Evolutionary conservation across 106 monocot genomes (phyloP).

Genomic region (Platanthera zijinensis): DNA sequence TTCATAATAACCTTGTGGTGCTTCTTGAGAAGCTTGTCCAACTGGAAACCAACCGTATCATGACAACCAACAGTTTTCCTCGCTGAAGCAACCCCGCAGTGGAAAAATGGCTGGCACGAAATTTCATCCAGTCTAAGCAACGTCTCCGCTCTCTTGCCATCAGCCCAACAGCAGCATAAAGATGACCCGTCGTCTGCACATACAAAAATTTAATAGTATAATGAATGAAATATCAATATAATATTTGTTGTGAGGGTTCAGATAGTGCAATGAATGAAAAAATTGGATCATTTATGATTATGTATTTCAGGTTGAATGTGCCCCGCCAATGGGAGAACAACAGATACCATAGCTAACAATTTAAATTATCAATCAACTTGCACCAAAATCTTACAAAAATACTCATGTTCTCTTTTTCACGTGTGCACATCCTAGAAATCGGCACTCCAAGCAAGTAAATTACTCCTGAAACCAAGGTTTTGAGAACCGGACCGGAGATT

Average conservation of each 20-base stretch:
- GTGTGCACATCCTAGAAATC: too few species aligned
- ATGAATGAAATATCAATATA: slow-evolving; percentile 4
- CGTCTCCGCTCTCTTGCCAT: slow-evolving; percentile 35
- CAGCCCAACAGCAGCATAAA: slow-evolving; percentile 74
- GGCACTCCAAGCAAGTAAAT: too few species aligned
- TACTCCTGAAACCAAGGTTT: too few species aligned
- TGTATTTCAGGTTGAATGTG: background rate
- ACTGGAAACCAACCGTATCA: slow-evolving; percentile 29
- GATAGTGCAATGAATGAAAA: background rate
- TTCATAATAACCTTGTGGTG: slow-evolving; percentile 43
- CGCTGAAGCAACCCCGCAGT: slow-evolving; percentile 2
- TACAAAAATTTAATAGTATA: background rate
- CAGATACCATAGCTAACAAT: background rate
- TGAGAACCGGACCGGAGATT: too few species aligned
- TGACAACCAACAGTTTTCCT: background rate
- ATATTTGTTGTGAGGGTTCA: background rate
- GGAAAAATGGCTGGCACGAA: slow-evolving; percentile 16
- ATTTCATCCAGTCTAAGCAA: slow-evolving; percentile 56
- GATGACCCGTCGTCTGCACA: slow-evolving; percentile 81
- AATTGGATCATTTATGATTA: background rate
- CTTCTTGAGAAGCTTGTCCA: slow-evolving; percentile 56
- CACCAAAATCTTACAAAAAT: too few species aligned
- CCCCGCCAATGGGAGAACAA: background rate
- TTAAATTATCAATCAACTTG: too few species aligned
- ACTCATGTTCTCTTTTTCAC: too few species aligned